These are phyloP conservation scores for Hypoxylon lenormandii DNA, from an alignment of 495 filamentous ascomycete species.

Conservation along the genomic window DNA sequence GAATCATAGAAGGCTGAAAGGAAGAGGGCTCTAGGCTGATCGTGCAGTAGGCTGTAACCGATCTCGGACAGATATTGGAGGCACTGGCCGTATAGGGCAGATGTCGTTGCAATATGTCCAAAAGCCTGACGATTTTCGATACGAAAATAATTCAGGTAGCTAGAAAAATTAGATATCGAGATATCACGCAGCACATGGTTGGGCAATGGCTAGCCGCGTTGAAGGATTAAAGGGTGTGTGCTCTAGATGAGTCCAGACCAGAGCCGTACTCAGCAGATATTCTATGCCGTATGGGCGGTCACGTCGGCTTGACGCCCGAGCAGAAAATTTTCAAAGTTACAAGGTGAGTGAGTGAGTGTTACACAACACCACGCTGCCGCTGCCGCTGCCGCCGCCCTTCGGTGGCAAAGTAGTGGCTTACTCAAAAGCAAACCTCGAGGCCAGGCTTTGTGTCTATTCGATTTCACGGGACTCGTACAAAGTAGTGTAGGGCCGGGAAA, in stretches of 20 bases:
- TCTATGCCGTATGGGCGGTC: conserved; percentile 2
- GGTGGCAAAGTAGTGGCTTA: conserved; percentile 30
- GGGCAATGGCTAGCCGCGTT: conserved; percentile 9
- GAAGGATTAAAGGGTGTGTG: conserved; percentile 7
- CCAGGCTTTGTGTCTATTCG: conserved; percentile 4
- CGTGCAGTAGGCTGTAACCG: not conserved
- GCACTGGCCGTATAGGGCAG: not conserved
- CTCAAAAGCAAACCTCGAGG: conserved; percentile 32
- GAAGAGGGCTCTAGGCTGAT: conserved; percentile 29
- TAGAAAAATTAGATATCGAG: not conserved
- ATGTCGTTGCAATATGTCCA: not conserved
- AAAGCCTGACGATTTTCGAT: not conserved
- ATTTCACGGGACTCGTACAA: conserved; percentile 11
- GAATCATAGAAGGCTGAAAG: conserved; percentile 15
- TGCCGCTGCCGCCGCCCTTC: conserved; percentile 25
- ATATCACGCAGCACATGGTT: conserved; percentile 22
- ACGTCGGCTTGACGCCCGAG: conserved; percentile 26
- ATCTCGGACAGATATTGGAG: not conserved
- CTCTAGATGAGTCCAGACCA: conserved; percentile 16
- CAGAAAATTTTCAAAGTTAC: conserved; percentile 26
- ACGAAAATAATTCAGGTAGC: conserved; percentile 8
- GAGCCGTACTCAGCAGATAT: conserved; percentile 5
- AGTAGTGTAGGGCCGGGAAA: not conserved
- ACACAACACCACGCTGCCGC: conserved; percentile 32
- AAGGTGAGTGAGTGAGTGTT: conserved; percentile 18